These are phyloP conservation scores for Ogataea paraovalis DNA, from an alignment of 805 yeast genomes.

Conservation along the genomic window DNA sequence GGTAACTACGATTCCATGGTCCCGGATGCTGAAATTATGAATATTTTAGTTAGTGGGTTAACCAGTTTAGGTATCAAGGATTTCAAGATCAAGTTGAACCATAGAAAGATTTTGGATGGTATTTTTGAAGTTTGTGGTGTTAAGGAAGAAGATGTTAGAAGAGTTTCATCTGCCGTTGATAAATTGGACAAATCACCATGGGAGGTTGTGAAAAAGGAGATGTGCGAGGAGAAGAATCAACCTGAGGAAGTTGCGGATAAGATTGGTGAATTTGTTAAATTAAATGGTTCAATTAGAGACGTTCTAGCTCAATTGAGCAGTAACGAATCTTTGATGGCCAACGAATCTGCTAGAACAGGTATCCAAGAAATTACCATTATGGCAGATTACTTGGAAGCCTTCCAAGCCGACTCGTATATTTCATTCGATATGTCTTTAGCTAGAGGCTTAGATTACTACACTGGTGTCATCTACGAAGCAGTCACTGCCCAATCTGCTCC, in stretches of 20 bases:
- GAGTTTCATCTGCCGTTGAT: conserved; percentile 91
- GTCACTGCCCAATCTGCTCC: conserved; percentile 97
- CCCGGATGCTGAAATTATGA: conserved; percentile 89
- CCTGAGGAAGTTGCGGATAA: conserved; percentile 87
- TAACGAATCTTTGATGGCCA: conserved; percentile 56
- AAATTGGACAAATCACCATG: conserved; percentile 94
- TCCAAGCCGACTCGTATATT: conserved; percentile 60
- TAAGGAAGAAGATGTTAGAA: conserved; percentile 87
- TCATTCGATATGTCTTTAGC: conserved; percentile 94
- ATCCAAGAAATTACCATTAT: conserved; percentile 72
- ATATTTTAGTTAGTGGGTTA: conserved; percentile 80
- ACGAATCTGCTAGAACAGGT: conserved; percentile 77
- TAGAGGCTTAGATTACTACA: conserved; percentile 95
- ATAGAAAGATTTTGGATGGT: conserved; percentile 94
- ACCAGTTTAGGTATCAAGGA: conserved; percentile 79
- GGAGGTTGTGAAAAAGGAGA: conserved; percentile 90
- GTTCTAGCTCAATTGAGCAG: conserved; percentile 50
- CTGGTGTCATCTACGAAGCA: conserved; percentile 95
- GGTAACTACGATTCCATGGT: conserved; percentile 92
- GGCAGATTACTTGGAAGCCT: conserved; percentile 78
- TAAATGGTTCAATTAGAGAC: conserved; percentile 71
- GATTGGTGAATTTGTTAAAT: conserved; percentile 87
- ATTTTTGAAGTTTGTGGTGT: conserved; percentile 95
- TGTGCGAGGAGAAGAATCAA: conserved; percentile 87
- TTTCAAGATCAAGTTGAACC: conserved; percentile 89